phyloP scores from a whole-genome alignment of 257 asterid species.

The Petrea volubilis region DNA sequence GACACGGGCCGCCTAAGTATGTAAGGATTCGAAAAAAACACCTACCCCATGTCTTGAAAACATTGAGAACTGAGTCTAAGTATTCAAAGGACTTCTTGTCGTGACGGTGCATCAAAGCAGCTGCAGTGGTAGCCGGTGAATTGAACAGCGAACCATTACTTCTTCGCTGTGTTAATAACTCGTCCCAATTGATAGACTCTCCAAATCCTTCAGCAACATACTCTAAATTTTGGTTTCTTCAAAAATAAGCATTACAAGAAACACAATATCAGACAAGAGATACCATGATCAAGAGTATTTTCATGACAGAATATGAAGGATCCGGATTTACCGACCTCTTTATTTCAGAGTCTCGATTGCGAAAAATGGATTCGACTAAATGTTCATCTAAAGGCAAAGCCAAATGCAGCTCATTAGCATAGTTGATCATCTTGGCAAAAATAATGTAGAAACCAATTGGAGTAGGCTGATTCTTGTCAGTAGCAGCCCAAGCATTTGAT shows the following conservation, averaged over 20 bases:
- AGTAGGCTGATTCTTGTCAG: slow-evolving; percentile 17
- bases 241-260: slow-evolving; percentile 8
- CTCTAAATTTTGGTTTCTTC: slow-evolving; percentile 21
- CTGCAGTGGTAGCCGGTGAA: slow-evolving; percentile 53
- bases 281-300: too few species aligned
- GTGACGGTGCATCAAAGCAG: slow-evolving; percentile 36
- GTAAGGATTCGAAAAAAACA: neutral
- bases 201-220: slow-evolving; percentile 37
- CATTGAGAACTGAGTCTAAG: slow-evolving; percentile 17
- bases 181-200: slow-evolving; percentile 21
- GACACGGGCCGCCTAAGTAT: too few species aligned
- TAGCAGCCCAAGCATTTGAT: neutral
- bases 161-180: slow-evolving; percentile 14
- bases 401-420: slow-evolving; percentile 21
- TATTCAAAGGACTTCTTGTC: slow-evolving; percentile 31
- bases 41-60: slow-evolving; percentile 24
- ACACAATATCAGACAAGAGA: too few species aligned
- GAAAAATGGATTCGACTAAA: neutral
- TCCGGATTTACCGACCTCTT: slow-evolving; percentile 16
- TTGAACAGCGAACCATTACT: slow-evolving; percentile 42
- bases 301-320: too few species aligned
- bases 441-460: slow-evolving; percentile 28
- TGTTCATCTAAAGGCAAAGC: slow-evolving; percentile 12
- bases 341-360: slow-evolving; percentile 5
- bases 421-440: slow-evolving; percentile 21